Evolutionary conservation across 1,139 yeast genomes (phyloP).

Genomic region (Blastobotrys ciferrii): DNA sequence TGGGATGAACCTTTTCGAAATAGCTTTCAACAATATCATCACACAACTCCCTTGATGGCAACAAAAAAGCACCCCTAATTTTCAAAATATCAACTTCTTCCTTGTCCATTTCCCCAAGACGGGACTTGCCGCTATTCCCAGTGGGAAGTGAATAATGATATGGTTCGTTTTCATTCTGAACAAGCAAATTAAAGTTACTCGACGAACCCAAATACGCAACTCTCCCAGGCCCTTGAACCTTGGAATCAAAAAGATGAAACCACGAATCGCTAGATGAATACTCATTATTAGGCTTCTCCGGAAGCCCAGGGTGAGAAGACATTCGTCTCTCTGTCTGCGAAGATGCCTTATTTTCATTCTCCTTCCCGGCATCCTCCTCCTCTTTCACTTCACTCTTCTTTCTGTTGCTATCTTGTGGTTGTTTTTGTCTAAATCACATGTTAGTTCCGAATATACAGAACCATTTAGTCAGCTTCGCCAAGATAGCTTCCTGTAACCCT

Average conservation of each 20-base stretch:
- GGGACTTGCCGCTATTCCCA: constrained; percentile 29
- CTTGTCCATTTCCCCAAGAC: constrained; percentile 48
- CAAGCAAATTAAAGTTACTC: constrained; percentile 36
- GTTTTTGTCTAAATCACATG: constrained; percentile 5
- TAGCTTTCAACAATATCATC: constrained; percentile 61
- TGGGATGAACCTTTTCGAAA: constrained; percentile 66
- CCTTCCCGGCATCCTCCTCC: background rate
- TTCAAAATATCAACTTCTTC: constrained; percentile 68
- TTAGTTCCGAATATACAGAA: no score
- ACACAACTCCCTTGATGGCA: constrained; percentile 63
- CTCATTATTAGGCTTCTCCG: constrained; percentile 12
- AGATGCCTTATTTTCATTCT: background rate
- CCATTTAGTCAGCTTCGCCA: no score
- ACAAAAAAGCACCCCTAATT: constrained; percentile 65
- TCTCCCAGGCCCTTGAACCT: constrained; percentile 28
- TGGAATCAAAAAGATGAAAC: constrained; percentile 22
- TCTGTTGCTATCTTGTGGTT: constrained; percentile 1
- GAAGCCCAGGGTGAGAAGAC: background rate
- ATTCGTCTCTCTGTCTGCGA: background rate
- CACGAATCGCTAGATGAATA: constrained; percentile 16
- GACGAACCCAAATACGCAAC: constrained; percentile 36
- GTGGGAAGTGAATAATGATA: constrained; percentile 40
- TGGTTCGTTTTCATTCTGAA: constrained; percentile 33
- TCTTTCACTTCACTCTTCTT: constrained; percentile 5
- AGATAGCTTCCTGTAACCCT: no score